Base-by-base conservation (phyloP, 768 basidiomycete genomes). In the Glaciozyma antarctica region DNA sequence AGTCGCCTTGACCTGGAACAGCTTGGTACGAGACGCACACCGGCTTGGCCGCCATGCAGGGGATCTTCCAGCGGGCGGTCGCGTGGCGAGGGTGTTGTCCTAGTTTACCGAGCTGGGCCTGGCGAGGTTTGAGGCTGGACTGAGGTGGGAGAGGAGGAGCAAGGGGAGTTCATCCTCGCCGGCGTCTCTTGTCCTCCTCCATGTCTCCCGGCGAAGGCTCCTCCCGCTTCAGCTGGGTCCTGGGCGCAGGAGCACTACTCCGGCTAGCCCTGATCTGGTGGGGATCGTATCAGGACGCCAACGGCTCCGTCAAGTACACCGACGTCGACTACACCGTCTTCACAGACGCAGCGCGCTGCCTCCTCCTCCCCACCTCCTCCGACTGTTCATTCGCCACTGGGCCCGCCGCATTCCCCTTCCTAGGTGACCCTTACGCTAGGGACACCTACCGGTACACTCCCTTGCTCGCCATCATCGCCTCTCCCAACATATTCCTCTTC, bases 401-500 rank as follows among this genome's bases (percentile, higher is more conserved):
- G 0, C 32, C 21, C 21, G 22, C 41, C 58, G 16, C 17, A 8
- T 8, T 19, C 22, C 30, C 43, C 64, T 63, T 56, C 61, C 62
- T 68, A 28, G 72, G 60, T 1, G 72, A 97, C 90, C 95, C 95
- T 12, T 99, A 98, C 76, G 82, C 80, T 16, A 82, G 95, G 48
- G 84, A 88, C 71, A 99, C 95, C 1, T 99, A 94, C 75, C 88
- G 95, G 24, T 99, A 99, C 76, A 98, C 95, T 0, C 95, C 95
- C 10, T 78, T 99, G 41, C 82, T 99, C 17, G 88, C 95, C 4
- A 75, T 90, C 5, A 76, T 95, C 21, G 78, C 97, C 32, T 79
- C 85, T 4, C 92, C 94, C 15, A 94, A 91, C 74, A 81, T 81
- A 66, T 81, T 86, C 79, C 69, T 92, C 16, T 89, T 90, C 69